Percentiles rank a stretch among this genome's conserved stretches.
These are phyloP conservation scores for Gymnopus androsaceus DNA, from an alignment of 1,284 basidiomycete species.

Conservation along the genomic window DNA sequence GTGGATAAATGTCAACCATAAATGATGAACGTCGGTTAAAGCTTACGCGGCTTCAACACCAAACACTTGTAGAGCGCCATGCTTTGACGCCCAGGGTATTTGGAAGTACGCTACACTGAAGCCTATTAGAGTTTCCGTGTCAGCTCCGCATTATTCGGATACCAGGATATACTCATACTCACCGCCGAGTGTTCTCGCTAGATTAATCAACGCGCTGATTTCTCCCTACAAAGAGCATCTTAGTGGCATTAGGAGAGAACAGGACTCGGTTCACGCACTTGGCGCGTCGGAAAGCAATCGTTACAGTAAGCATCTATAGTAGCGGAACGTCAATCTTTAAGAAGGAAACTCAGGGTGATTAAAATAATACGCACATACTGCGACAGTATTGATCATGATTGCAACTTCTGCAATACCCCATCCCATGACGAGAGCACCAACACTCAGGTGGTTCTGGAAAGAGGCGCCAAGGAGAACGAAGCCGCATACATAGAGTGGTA, in stretches of 20 bases:
- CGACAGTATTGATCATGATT: constrained; percentile 47
- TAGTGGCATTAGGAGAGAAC: background rate
- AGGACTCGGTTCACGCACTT: constrained; percentile 26
- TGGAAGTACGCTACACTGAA: constrained; percentile 66
- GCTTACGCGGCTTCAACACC: constrained; percentile 51
- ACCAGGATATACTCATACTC: background rate
- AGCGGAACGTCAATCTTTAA: background rate
- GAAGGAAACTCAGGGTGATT: background rate
- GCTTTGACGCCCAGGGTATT: constrained; percentile 49
- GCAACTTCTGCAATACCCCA: constrained; percentile 45
- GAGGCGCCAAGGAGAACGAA: constrained; percentile 46
- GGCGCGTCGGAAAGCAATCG: constrained; percentile 45
- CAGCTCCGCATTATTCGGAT: background rate
- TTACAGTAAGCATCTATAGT: constrained; percentile 49
- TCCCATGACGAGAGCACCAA: constrained; percentile 45
- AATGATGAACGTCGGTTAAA: background rate
- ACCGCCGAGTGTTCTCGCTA: constrained; percentile 58
- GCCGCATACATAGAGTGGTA: constrained; percentile 48
- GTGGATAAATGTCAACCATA: background rate
- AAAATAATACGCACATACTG: constrained; percentile 45
- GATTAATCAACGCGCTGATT: constrained; percentile 60
- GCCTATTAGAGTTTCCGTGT: constrained; percentile 30
- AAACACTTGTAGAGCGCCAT: constrained; percentile 52
- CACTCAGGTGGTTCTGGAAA: constrained; percentile 39
- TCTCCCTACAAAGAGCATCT: constrained; percentile 50